These are phyloP conservation scores for Coemansia sp. DNA, from an alignment of 192 early-diverging fungal genomes.

Conservation along the genomic window DNA sequence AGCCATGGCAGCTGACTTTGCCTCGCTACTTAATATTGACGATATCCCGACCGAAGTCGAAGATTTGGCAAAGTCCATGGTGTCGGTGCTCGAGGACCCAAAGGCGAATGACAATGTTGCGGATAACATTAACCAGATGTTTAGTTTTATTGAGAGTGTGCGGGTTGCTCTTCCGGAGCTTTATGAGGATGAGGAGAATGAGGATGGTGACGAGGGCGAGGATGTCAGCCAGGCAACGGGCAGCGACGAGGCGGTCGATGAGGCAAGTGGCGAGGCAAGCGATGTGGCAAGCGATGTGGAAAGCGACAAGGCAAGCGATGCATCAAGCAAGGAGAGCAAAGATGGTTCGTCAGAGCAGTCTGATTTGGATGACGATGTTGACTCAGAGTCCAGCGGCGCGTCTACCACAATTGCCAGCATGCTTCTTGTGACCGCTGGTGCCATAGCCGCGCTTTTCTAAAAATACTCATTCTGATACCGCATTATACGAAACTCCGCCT, in stretches of 20 bases:
- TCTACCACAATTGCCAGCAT: neutral
- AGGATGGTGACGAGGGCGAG: neutral
- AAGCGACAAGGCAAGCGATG: neutral
- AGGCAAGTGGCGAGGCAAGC: neutral
- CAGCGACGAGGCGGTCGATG: neutral
- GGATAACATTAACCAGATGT: neutral
- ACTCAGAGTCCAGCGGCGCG: neutral
- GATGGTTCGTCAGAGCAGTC: neutral
- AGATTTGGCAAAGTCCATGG: neutral
- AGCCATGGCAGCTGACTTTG: neutral
- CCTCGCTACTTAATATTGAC: neutral
- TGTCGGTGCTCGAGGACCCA: neutral
- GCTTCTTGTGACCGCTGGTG: neutral
- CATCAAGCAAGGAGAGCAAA: neutral
- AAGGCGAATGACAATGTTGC: constrained; percentile 8
- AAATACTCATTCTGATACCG: neutral
- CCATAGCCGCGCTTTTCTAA: neutral
- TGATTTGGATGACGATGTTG: neutral
- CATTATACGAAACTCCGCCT: no score
- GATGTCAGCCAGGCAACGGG: neutral
- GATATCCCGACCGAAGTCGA: neutral
- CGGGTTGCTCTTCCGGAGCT: neutral
- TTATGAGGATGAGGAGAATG: neutral
- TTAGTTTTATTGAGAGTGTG: constrained; percentile 4
- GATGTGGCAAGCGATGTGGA: neutral